Evolutionary conservation across 306 rosid species (phyloP), one percentile per base, ranked within the genome.

Genomic region (Purshia tridentata): DNA sequence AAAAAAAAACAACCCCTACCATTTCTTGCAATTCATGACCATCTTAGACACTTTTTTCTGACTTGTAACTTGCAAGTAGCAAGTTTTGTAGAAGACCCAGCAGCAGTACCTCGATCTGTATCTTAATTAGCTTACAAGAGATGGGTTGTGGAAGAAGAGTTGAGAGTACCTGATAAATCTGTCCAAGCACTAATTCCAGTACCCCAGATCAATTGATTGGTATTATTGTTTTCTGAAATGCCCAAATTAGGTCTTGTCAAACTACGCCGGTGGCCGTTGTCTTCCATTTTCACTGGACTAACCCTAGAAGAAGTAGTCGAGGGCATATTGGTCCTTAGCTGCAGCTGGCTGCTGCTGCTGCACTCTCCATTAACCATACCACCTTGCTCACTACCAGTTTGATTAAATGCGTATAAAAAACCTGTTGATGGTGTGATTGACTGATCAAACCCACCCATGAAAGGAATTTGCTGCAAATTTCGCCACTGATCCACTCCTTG

Each of bases 201-300:
- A 9, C 69, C 69, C 80, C 83, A 75, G 63, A 69, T 87, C 80
- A 72, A 81, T 49, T 84, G 44, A 4, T 57, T 54, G 52, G 8
- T 70, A 56, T 9, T 83, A 65, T 84, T 76, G 67, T 74, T 76
- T 49, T 84, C 84, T 9, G 83, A 48, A 70, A 39, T 45, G 15
- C 57, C 72, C 71, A 84, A 59, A 19, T 69, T 18, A 42, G 89
- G 49, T 70, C 89, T 84, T 37, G 84, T 76, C 57, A 81, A 70
- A 78, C 83, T 84, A 23, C 82, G 61, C 20, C 82, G 84, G 13
- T 78, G 78, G 62, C 52, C 57, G 13, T 48, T 85, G 5, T 80
- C 88, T 85, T 88, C 97, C 70, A 79, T 35, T 78, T 88, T 91
- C 70, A 83, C 85, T 1, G 82, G 78, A 52, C 86, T 86, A 86